Conservation (phyloP, 192 early-diverging fungal genomes). For the Coemansia sp. region DNA sequence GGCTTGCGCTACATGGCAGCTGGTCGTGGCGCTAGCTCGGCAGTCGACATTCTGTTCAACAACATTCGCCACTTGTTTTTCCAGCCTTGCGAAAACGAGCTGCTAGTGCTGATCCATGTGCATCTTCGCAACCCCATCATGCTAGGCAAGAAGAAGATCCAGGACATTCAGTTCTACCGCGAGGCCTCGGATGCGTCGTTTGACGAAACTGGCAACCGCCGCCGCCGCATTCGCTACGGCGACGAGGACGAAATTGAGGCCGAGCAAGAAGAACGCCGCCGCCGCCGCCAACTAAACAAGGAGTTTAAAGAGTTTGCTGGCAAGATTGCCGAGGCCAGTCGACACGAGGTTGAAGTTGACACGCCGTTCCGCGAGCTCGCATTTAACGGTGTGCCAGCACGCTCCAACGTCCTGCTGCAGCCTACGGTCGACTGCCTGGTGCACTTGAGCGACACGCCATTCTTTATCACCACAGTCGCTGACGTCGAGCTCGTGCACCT, state of each 20-base stretch:
- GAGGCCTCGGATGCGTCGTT: conserved; percentile 91
- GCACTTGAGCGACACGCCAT: conserved; percentile 91
- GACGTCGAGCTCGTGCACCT: conserved; percentile 95
- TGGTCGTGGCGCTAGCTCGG: conserved; percentile 64
- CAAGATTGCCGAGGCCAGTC: conserved; percentile 81
- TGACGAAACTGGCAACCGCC: conserved; percentile 95
- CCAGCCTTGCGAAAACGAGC: conserved; percentile 96
- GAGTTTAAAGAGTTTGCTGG: conserved; percentile 92
- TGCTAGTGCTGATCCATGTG: conserved; percentile 91
- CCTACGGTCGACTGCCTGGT: conserved; percentile 96
- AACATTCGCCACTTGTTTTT: conserved; percentile 98
- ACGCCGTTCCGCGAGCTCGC: conserved; percentile 88
- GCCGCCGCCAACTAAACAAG: conserved; percentile 78
- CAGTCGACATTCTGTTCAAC: conserved; percentile 93
- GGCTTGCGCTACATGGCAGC: conserved; percentile 87
- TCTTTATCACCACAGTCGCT: conserved; percentile 79
- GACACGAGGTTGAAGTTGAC: conserved; percentile 81
- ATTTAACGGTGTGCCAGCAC: conserved; percentile 89
- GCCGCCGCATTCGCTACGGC: conserved; percentile 81
- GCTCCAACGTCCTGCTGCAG: conserved; percentile 87
- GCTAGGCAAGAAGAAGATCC: conserved; percentile 95
- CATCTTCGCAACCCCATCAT: conserved; percentile 96
- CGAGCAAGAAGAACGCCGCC: conserved; percentile 90
- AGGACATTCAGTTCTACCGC: conserved; percentile 98
- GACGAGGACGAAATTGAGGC: conserved; percentile 97